Percentiles rank a stretch among this genome's conserved stretches.
phyloP scores from a whole-genome alignment of 176 grass and related monocot species.

The Aechmea fasciata region DNA sequence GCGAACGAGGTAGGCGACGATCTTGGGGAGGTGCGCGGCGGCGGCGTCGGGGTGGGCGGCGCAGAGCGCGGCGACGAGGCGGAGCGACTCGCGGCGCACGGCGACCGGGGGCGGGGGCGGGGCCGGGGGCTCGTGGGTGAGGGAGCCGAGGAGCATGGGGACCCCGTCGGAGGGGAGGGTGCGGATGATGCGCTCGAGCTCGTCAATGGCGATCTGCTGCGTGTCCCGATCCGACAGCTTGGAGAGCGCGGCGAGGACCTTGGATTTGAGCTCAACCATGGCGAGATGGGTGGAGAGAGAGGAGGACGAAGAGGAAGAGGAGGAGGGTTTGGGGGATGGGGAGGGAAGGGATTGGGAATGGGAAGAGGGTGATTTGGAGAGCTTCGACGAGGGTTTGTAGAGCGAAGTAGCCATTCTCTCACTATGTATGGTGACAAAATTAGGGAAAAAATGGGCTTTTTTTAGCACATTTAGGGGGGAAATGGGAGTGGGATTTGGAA shows the following conservation, averaged over 20 bases:
- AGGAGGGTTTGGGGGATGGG: conserved; percentile 1
- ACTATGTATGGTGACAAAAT: conserved; percentile 3
- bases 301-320: conserved; percentile 14
- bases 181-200: conserved; percentile 79
- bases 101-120: conserved; percentile 22
- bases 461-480: background rate
- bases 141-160: conserved; percentile 72
- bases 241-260: conserved; percentile 54
- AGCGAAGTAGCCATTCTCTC: conserved; percentile 35
- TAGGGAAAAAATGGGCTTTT: conserved; percentile 20
- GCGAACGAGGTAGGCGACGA: conserved; percentile 51
- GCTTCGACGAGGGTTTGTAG: conserved; percentile 38
- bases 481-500: conserved; percentile 12
- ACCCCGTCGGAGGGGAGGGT: conserved; percentile 59
- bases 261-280: conserved; percentile 85
- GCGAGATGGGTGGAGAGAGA: conserved; percentile 51
- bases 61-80: conserved; percentile 64
- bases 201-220: conserved; percentile 84
- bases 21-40: conserved; percentile 62
- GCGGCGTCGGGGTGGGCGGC: conserved; percentile 43
- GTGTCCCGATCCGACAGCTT: conserved; percentile 96
- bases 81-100: conserved; percentile 51
- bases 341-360: conserved; percentile 1
- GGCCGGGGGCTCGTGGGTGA: conserved; percentile 44
- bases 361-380: conserved; percentile 24